Evolutionary conservation across 305 asterid genomes (phyloP).

Genomic region (Fraxinus floribunda): DNA sequence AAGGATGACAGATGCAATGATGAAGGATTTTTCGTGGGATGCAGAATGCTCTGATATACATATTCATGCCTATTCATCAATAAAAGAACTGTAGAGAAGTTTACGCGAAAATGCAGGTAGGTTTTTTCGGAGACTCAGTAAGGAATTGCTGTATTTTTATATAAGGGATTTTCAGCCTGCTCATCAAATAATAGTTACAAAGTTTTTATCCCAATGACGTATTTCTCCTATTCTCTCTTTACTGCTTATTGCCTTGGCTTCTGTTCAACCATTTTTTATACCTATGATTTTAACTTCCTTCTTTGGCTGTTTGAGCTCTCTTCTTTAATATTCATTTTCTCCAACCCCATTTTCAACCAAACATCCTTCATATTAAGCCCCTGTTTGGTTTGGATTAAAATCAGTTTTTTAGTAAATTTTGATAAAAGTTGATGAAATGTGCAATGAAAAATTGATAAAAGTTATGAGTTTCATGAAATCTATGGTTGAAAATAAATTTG

Average conservation of each 20-base stretch:
- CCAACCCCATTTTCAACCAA: neutral
- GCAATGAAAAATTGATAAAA: neutral
- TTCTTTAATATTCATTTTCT: no score
- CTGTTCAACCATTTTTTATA: neutral
- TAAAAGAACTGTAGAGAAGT: constrained; percentile 33
- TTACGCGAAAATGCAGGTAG: neutral
- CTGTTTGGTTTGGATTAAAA: neutral
- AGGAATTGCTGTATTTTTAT: neutral
- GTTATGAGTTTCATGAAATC: neutral
- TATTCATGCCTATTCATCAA: constrained; percentile 51
- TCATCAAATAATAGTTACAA: neutral
- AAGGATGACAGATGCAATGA: constrained; percentile 58
- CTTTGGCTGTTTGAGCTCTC: neutral
- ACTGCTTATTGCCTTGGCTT: neutral
- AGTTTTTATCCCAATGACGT: neutral
- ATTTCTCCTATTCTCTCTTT: neutral
- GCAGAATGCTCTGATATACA: constrained; percentile 63
- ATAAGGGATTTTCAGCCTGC: neutral
- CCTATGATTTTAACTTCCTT: neutral
- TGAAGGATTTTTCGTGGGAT: constrained; percentile 69
- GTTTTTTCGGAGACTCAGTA: neutral
- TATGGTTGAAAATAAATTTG: neutral
- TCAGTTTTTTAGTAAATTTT: neutral
- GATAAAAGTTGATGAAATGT: neutral
- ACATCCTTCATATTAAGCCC: neutral